Evolutionary conservation across 129 eudicot genomes (phyloP), one percentile per base, ranked within the genome.

Genomic region (Ambrosia artemisiifolia): DNA sequence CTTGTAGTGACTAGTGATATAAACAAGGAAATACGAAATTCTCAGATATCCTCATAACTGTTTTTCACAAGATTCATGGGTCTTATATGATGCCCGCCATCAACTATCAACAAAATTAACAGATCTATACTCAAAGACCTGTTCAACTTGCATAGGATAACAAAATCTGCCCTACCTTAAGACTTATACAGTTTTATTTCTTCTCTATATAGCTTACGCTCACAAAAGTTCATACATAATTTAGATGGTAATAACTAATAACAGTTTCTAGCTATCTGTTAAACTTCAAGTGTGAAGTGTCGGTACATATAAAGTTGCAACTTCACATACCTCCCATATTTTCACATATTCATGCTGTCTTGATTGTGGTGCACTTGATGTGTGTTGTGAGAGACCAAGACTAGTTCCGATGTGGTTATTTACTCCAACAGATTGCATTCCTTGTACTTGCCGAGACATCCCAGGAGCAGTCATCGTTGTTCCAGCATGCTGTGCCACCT

Each of bases 401-500:
- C 12, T 3, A 30, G 18, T 59, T 19, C 62, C 33, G 30, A 53
- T 17, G 2, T n/a, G 5, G 28, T 24, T 24, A 4, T n/a, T 16
- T 17, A 6, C 18, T 49, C 55, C 18, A 49, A 18, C 11, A 2
- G 19, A 43, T 43, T 7, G 11, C 11, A 7, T 2, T 2, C 11
- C 11, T 43, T 8, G 11, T 18, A 7, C 62, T 14, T 82, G 82
- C 30, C 33, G 19, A 18, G 62, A 55, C 12, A 55, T 55, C 7
- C 20, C 9, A 18, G 4, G 93, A 71, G 84, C 79, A 63, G 89
- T 81, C 78, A 87, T 83, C 87, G 87, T 82, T 28, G 90, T 60
- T 32, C 84, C 84, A 64, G 77, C 69, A 74, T 71, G 80, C 24
- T 63, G 85, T 19, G 83, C 61, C 48, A 38, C 80, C 64, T 72